Conservation (phyloP, 1,284 basidiomycete genomes). For the Wallemia mellicola region DNA sequence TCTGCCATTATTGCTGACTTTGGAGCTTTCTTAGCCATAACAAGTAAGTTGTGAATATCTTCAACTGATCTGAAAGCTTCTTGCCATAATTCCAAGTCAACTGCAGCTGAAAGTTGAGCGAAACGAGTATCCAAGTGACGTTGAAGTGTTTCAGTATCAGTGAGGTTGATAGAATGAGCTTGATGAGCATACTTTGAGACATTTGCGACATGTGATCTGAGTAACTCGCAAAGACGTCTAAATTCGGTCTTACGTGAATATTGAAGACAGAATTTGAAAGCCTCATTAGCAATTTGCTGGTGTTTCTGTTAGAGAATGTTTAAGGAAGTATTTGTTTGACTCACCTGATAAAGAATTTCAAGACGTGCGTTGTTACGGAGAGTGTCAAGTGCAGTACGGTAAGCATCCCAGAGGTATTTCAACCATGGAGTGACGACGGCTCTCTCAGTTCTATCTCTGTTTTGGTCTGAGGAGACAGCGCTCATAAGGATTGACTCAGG, state of each 20-base stretch:
- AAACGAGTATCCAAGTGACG: slow-evolving; percentile 95
- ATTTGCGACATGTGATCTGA: slow-evolving; percentile 78
- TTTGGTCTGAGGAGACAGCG: slow-evolving; percentile 68
- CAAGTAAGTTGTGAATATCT: slow-evolving; percentile 87
- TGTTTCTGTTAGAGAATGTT: slow-evolving; percentile 15
- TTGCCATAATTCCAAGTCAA: slow-evolving; percentile 96
- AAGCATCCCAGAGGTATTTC: slow-evolving; percentile 95
- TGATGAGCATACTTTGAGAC: slow-evolving; percentile 90
- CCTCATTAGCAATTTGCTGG: slow-evolving; percentile 90
- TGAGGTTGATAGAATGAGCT: slow-evolving; percentile 86
- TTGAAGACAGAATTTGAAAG: slow-evolving; percentile 83
- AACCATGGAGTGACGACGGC: slow-evolving; percentile 90
- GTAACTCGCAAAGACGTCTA: slow-evolving; percentile 81
- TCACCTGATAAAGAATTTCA: slow-evolving; percentile 76
- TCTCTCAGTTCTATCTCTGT: slow-evolving; percentile 78
- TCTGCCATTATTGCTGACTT: slow-evolving; percentile 93
- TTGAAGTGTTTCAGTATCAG: slow-evolving; percentile 82
- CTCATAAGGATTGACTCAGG: slow-evolving; percentile 69
- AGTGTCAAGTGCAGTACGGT: slow-evolving; percentile 83
- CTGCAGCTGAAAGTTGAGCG: slow-evolving; percentile 87
- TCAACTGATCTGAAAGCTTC: slow-evolving; percentile 96
- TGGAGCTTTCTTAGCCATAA: slow-evolving; percentile 68
- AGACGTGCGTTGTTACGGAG: slow-evolving; percentile 87
- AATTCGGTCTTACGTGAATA: slow-evolving; percentile 93
- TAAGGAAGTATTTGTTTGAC: slow-evolving; percentile 9